Base-by-base conservation (phyloP, 495 filamentous ascomycete genomes). In the Xylaria cubensis region DNA sequence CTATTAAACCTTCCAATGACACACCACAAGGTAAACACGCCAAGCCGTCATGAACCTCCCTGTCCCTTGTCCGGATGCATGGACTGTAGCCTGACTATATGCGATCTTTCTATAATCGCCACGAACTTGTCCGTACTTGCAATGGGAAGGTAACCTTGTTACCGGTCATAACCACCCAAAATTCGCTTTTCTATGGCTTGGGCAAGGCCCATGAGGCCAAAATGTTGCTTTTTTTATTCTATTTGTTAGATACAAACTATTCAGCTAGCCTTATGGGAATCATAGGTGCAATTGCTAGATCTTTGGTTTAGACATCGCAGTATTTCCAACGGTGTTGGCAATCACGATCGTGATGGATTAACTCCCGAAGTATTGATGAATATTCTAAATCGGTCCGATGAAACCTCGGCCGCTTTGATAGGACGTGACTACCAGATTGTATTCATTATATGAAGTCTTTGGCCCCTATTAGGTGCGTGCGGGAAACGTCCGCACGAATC, bases 1-100 rank as follows among this genome's bases (percentile, higher is more conserved):
- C 73, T 75, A 78, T 75, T 76, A 75, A 70, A 66, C 67, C 76
- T 75, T 73, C 76, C 76, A 78, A 78, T 78, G 68, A 75, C 74
- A 78, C 65, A 36, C 70, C 67, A 66, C 72, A 12, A 48, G 64
- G 42, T 51, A 78, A 74, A 76, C 64, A 76, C 74, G 76, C 72
- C 72, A 78, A 72, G 55, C 67, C 73, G 68, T 62, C 64, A 73
- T 61, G 50, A 78, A 76, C 61, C 69, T 72, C 69, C 66, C 72
- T 67, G 73, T 69, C 65, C 59, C 72, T 65, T 67, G 68, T 61
- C 69, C 41, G 61, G 66, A 73, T 73, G 68, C 73, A 74, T 73
- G 71, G 72, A 63, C 42, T 70, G 48, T 15, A 72, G 51, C 63
- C 65, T 53, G 46, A 67, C 29, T 53, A 67, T 53, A 17, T 21